Base-by-base conservation (phyloP, 108 stramenopile genomes). In the Pseudonitzschia pungens region DNA sequence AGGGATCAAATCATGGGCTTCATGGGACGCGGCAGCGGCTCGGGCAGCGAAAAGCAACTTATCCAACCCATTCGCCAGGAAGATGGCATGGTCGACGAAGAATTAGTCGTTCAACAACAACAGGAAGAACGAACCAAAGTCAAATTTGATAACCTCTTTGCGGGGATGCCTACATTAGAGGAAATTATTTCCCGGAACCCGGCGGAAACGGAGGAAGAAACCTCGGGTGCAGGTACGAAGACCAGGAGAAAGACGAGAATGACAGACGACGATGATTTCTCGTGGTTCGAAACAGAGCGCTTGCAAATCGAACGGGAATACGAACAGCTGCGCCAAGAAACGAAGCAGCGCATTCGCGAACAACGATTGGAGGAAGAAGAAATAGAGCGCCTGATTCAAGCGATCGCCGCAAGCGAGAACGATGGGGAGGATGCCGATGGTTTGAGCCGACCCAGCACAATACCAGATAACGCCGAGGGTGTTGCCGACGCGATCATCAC, bases 211-310 rank as follows among this genome's bases (percentile, higher is more conserved):
- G 57, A 33, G 26, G 36, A 50, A 3, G 70, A 40, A 58, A 27
- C 32, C 12, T 7, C 15, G 26, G 33, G 54, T 1, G 63, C 45
- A 29, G 40, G 15, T 54, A 56, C 36, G 22, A 64, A 31, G 24
- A 52, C 36, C 20, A 44, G 50, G 60, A 56, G 62, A 28, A 32
- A 62, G 28, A 63, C 55, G 48, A 71, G 44, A 69, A 59, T 24
- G 1, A 45, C 65, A 26, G 50, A 44, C 24, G 40, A 21, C 11
- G 26, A 57, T 15, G 82, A 83, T 27, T 68, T 71, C 27, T 64
- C 77, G 41, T 83, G 82, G 82, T 83, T 83, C 58, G 72, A 77
- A 31, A 51, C 64, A 52, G 82, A 83, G 51, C 55, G 67, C 26
- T 36, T 59, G 54, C 18, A 28, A 54, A 72, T 83, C 27, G 58